phyloP scores from a whole-genome alignment of 2,329 filamentous ascomycete species.

The Colletotrichum tofieldiae region DNA sequence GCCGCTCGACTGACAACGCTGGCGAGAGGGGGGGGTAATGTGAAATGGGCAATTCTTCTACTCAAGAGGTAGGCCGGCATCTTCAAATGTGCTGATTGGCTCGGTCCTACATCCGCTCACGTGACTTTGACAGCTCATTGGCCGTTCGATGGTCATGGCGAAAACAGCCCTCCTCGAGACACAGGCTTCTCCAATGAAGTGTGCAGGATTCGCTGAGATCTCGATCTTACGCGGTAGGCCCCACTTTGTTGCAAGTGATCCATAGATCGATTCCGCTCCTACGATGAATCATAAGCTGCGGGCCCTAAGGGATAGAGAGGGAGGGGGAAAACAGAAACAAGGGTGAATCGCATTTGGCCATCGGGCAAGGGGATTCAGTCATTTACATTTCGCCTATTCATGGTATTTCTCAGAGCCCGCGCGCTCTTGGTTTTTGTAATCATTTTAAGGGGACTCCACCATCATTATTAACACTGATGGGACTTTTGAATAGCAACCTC shows the following conservation, averaged over 20 bases:
- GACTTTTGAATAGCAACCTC: too few species aligned
- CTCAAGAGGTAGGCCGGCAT: neutral
- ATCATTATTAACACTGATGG: too few species aligned
- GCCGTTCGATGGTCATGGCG: neutral
- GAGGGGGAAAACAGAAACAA: neutral
- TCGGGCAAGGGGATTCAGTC: too few species aligned
- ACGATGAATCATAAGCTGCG: neutral
- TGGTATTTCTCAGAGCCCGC: too few species aligned
- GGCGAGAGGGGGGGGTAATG: neutral
- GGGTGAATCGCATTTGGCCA: too few species aligned
- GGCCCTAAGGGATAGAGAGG: neutral
- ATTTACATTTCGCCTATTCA: too few species aligned
- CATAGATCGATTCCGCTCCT: neutral
- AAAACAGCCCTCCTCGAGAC: neutral
- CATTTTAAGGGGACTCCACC: too few species aligned
- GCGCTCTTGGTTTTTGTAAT: too few species aligned
- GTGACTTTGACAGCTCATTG: neutral
- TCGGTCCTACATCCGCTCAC: conserved; percentile 31
- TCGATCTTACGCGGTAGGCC: neutral
- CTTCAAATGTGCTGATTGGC: conserved; percentile 12
- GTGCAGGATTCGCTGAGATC: neutral
- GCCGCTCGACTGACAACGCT: too few species aligned
- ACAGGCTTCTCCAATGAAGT: conserved; percentile 1
- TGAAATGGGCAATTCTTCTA: neutral
- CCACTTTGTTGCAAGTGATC: neutral